Evolutionary conservation across 768 basidiomycete genomes (phyloP), one percentile per base, ranked within the genome.

Genomic region (Amanita pseudoporphyria): DNA sequence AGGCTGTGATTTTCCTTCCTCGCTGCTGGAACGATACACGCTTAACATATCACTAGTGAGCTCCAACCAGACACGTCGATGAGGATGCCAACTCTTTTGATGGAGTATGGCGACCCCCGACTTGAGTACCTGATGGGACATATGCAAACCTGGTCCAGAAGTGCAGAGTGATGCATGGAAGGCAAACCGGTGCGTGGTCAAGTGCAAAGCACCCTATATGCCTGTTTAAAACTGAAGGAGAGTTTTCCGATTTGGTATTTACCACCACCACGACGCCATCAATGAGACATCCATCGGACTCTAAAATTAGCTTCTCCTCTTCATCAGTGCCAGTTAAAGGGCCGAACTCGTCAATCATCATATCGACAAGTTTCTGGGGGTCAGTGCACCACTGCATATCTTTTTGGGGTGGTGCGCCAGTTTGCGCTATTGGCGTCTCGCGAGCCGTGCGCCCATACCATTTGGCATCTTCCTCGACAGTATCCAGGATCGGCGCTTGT

Each of bases 91-190:
- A 40, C 71, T 73, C 45, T 65, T 67, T 9, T 70, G 63, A 51
- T 73, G 74, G 24, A 78, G 61, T 1, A 71, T 64, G 3, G 73
- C 76, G 1, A 77, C 62, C 1, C 80, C 82, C 12, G 73, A 55
- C 56, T 72, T 76, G 40, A 83, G 62, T 14, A 75, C 52, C 33
- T 70, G 63, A 18, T 65, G 60, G 5, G 60, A 51, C 10, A 58
- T 54, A 6, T 54, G 50, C 31, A 65, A 51, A 38, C 62, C 69
- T 5, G 70, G 65, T n/a, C 62, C 58, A 21, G 69, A 67, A 0
- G 76, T 67, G 13, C 79, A 70, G 16, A 85, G 60, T 9, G 79
- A 72, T 1, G 82, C 82, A 56, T 84, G 81, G 59, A 85, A 85
- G 0, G 78, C 65, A 16, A 84, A 53, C 3, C 82, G 73, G 60